Percentiles rank a stretch among this genome's conserved stretches.
Conservation (phyloP, 768 basidiomycete species). For the Termitomyces sp. region DNA sequence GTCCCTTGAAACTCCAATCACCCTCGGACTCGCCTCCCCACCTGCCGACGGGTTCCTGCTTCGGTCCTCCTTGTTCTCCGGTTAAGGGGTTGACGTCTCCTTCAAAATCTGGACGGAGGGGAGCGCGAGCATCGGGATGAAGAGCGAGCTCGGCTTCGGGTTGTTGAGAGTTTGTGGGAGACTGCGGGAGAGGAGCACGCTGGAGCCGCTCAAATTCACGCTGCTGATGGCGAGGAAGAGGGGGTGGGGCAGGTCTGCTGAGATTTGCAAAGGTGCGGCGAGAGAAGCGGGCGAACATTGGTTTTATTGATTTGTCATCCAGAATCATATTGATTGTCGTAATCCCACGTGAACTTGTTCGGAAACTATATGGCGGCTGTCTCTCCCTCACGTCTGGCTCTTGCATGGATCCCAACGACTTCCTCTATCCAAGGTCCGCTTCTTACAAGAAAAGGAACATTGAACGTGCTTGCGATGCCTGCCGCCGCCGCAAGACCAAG, state of each 20-base stretch:
- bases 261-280: conserved; percentile 18
- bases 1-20: conserved; percentile 90
- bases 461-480: conserved; percentile 56
- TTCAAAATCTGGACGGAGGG: conserved; percentile 63
- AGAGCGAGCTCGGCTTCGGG: conserved; percentile 38
- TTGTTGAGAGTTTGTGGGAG: conserved; percentile 1
- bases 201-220: conserved; percentile 85
- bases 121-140: conserved; percentile 67
- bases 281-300: conserved; percentile 1
- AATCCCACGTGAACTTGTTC: conserved; percentile 11
- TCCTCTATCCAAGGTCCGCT: neutral
- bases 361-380: conserved; percentile 9
- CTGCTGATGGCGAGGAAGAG: conserved; percentile 71
- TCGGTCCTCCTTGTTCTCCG: conserved; percentile 85
- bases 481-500: conserved; percentile 52
- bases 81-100: conserved; percentile 79
- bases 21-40: conserved; percentile 53
- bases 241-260: conserved; percentile 65
- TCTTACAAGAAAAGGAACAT: conserved; percentile 38
- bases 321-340: conserved; percentile 3
- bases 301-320: neutral
- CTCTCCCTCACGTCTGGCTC: conserved; percentile 5
- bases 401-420: conserved; percentile 11
- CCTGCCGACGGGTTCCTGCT: conserved; percentile 70
- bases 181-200: conserved; percentile 37